Evolutionary conservation across 164 flowering plant genomes (phyloP).

Genomic region (Nymphaea thermarum): DNA sequence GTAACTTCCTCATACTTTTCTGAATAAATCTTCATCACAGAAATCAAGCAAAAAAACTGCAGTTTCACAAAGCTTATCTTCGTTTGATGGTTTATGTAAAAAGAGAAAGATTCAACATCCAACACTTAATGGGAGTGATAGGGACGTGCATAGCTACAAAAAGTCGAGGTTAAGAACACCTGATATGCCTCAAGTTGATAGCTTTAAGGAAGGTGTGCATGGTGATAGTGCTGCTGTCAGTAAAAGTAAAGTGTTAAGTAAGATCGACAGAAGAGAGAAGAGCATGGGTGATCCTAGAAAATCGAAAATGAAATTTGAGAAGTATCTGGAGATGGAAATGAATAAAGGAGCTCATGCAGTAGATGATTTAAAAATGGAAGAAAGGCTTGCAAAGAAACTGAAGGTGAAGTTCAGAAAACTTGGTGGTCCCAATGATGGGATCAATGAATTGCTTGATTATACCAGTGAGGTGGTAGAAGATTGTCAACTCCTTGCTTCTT

Average conservation of each 20-base stretch:
- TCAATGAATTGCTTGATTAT: conserved; percentile 31
- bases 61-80: neutral
- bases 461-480: neutral
- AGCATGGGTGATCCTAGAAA: conserved; percentile 5
- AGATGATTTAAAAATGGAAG: conserved; percentile 63
- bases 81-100: conserved; percentile 2
- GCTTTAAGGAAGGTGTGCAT: conserved; percentile 1
- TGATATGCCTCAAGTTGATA: neutral
- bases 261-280: conserved; percentile 20
- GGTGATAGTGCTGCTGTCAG: neutral
- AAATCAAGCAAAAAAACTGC: conserved; percentile 14
- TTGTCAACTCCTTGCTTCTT: neutral
- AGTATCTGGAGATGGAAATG: conserved; percentile 44
- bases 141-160: neutral
- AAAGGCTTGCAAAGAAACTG: conserved; percentile 71
- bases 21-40: conserved; percentile 11
- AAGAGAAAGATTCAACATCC: conserved; percentile 1
- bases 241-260: conserved; percentile 3
- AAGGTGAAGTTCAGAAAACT: conserved; percentile 61
- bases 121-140: neutral
- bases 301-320: conserved; percentile 50
- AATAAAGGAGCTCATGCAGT: conserved; percentile 23
- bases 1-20: neutral
- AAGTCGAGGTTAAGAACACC: conserved; percentile 1
- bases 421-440: conserved; percentile 45